phyloP scores from a whole-genome alignment of 2,329 filamentous ascomycete genomes.

The Fusarium udum region DNA sequence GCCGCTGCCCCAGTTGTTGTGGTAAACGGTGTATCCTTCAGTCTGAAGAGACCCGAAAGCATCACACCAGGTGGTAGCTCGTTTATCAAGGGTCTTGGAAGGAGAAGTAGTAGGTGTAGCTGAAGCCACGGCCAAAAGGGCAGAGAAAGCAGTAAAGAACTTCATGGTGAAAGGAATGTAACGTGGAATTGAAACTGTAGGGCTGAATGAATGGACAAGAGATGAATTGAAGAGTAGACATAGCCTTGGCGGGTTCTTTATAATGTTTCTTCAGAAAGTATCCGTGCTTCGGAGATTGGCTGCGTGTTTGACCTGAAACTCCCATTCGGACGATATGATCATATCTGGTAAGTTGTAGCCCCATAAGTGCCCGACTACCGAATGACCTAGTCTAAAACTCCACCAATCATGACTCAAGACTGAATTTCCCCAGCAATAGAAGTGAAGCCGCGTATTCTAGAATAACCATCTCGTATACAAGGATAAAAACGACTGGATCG shows the following conservation, averaged over 20 bases:
- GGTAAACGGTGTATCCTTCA: slow-evolving; percentile 59
- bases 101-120: slow-evolving; percentile 41
- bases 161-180: slow-evolving; percentile 33
- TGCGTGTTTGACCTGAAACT: slow-evolving; percentile 23
- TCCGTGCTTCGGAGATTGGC: slow-evolving; percentile 4
- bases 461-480: neutral
- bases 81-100: slow-evolving; percentile 46
- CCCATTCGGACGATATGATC: slow-evolving; percentile 6
- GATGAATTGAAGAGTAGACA: neutral
- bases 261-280: neutral
- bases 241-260: slow-evolving; percentile 13
- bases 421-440: slow-evolving; percentile 28
- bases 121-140: slow-evolving; percentile 42
- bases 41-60: slow-evolving; percentile 50
- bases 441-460: slow-evolving; percentile 4
- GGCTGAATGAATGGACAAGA: neutral
- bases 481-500: neutral
- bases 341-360: slow-evolving; percentile 13
- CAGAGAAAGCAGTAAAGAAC: slow-evolving; percentile 37
- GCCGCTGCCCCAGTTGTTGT: slow-evolving; percentile 60
- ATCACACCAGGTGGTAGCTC: slow-evolving; percentile 50
- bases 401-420: slow-evolving; percentile 21
- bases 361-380: slow-evolving; percentile 31
- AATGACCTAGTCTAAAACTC: neutral
- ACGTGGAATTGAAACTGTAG: neutral